These are phyloP conservation scores for Plectosphaerella plurivora DNA, from an alignment of 2,329 filamentous ascomycete species.

Conservation along the genomic window DNA sequence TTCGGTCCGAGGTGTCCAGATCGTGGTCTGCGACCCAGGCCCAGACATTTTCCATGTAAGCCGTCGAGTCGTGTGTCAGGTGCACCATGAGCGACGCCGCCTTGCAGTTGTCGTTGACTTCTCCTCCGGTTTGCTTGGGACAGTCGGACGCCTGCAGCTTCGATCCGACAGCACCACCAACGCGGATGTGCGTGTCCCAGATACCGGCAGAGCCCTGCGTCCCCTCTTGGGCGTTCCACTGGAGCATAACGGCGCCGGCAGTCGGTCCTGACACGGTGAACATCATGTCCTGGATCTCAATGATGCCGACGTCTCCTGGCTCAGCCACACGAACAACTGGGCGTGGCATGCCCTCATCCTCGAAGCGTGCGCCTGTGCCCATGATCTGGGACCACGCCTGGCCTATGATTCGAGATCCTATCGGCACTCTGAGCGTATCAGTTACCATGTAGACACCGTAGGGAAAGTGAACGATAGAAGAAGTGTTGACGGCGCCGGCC, in stretches of 20 bases:
- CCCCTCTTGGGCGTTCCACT: constrained; percentile 51
- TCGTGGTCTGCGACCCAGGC: constrained; percentile 69
- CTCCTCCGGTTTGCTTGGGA: constrained; percentile 24
- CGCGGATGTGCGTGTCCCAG: constrained; percentile 31
- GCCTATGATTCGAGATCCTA: constrained; percentile 37
- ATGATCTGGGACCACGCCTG: constrained; percentile 40
- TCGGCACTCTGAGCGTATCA: constrained; percentile 36
- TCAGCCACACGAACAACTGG: constrained; percentile 49
- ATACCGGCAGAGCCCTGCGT: constrained; percentile 36
- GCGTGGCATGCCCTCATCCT: constrained; percentile 37
- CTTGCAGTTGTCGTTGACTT: constrained; percentile 24
- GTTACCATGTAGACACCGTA: constrained; percentile 40
- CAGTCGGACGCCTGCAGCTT: constrained; percentile 35
- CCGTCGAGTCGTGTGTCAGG: constrained; percentile 38
- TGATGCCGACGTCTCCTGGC: constrained; percentile 45
- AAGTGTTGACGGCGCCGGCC: constrained; percentile 12
- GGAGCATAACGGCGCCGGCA: constrained; percentile 50
- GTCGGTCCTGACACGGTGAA: constrained; percentile 50
- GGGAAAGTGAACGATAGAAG: constrained; percentile 37
- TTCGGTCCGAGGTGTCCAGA: constrained; percentile 9
- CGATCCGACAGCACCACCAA: constrained; percentile 44
- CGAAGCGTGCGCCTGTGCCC: constrained; percentile 38
- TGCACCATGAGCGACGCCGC: constrained; percentile 44
- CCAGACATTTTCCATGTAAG: constrained; percentile 51
- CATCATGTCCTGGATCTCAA: constrained; percentile 58